Conservation (phyloP, 768 basidiomycete genomes). For the Rhizopogon rudus region DNA sequence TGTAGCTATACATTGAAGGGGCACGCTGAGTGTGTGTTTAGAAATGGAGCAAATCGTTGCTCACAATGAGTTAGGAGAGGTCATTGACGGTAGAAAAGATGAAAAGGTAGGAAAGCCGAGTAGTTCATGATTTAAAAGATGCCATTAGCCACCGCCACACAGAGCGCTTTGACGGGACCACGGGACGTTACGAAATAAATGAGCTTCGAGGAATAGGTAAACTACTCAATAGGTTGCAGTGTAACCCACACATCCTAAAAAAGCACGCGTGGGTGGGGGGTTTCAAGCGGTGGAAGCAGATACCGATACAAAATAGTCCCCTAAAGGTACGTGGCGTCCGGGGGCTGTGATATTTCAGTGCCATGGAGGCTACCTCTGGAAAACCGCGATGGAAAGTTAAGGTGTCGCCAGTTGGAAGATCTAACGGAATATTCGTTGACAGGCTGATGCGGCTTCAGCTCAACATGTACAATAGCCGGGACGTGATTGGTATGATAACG, state of each 20-base stretch:
- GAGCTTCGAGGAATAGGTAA: slow-evolving; percentile 4
- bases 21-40: not conserved
- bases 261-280: not conserved
- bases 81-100: not conserved
- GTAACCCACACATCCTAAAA: slow-evolving; percentile 8
- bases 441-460: not conserved
- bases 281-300: not conserved
- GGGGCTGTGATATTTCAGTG: slow-evolving; percentile 21
- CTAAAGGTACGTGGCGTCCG: slow-evolving; percentile 2
- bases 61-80: not conserved
- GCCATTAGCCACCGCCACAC: slow-evolving; percentile 6
- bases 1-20: not conserved
- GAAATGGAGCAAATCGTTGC: not conserved
- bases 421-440: not conserved
- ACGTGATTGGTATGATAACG: slow-evolving; percentile 4
- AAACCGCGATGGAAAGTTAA: not conserved
- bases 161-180: slow-evolving; percentile 14
- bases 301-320: not conserved
- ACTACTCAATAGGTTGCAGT: slow-evolving; percentile 11
- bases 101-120: slow-evolving; percentile 3
- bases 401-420: not conserved
- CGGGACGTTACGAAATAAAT: slow-evolving; percentile 14
- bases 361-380: not conserved
- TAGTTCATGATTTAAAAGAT: slow-evolving; percentile 19
- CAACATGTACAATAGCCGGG: not conserved